Base-by-base conservation (phyloP, 495 filamentous ascomycete species). In the Beverwykella pulmonaria region DNA sequence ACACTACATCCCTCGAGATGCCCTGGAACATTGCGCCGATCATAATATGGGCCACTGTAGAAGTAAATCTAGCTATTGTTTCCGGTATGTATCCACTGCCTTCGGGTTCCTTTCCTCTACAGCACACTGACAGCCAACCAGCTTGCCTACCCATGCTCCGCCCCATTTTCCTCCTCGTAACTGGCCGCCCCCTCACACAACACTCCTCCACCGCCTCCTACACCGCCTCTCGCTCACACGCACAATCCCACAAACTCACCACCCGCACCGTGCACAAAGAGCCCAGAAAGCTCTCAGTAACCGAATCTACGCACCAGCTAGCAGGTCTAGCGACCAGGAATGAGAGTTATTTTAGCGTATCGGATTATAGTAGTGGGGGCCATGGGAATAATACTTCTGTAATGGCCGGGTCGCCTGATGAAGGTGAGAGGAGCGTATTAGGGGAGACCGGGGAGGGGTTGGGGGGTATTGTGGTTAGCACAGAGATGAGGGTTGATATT, bases 121-220 rank as follows among this genome's bases (percentile, higher is more conserved):
- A n/a, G n/a, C n/a, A n/a, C n/a, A n/a, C n/a, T n/a, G n/a, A n/a
- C n/a, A 20, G 19, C 2, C 2, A 6, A 30, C 26, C 53, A 71
- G 68, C 68, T 15, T 71, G 68, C 58, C 63, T 71, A 29, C 68
- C 68, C 30, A 66, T 57, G 41, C 63, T 71, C 27, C 68, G 68
- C 25, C 68, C 68, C 0, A 67, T 71, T 50, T 71, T 63, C 46
- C 56, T 65, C 49, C 6, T 71, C 23, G 26, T 65, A 9, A 20
- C 22, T 12, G 25, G 44, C 53, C 54, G 54, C 2, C 34, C 39
- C 7, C 61, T 49, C 32, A 47, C 47, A 8, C 46, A 56, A 19
- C 7, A 17, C 29, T 39, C 36, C 52, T 54, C 63, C 0, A 12
- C 14, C n/a, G n/a, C 5, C 20, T 17, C 20, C 34, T 30, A 34